phyloP scores from a whole-genome alignment of 176 grass and related monocot species.

The Pharus latifolius region DNA sequence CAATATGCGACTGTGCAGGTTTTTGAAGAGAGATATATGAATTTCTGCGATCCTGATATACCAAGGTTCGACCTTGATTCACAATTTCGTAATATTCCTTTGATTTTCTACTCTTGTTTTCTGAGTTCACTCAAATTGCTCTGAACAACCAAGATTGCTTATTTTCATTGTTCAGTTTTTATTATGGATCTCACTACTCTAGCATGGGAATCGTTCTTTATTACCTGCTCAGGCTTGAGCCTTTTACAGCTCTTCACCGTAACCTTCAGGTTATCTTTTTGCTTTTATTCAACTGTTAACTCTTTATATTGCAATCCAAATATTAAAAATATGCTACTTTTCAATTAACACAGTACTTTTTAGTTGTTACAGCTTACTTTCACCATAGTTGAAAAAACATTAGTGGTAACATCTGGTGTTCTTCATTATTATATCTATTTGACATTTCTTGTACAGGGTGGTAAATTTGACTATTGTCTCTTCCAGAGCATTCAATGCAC shows the following conservation, averaged over 20 bases:
- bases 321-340: too few relatives aligned
- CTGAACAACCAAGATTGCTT: not conserved
- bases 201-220: slow-evolving; percentile 99
- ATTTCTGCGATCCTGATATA: slow-evolving; percentile 96
- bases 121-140: not conserved
- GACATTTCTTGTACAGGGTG: slow-evolving; percentile 48
- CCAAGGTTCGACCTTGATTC: slow-evolving; percentile 56
- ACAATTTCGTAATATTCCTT: not conserved
- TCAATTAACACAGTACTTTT: too few relatives aligned
- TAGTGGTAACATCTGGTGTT: too few relatives aligned
- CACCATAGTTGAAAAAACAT: not conserved
- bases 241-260: slow-evolving; percentile 47
- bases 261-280: slow-evolving; percentile 40
- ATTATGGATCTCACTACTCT: slow-evolving; percentile 99
- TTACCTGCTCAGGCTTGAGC: slow-evolving; percentile 89
- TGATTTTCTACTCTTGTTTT: not conserved
- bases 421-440: too few relatives aligned
- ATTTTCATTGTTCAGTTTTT: slow-evolving; percentile 60
- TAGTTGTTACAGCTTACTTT: not conserved
- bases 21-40: slow-evolving; percentile 95
- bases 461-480: slow-evolving; percentile 95
- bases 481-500: slow-evolving; percentile 92
- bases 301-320: too few relatives aligned
- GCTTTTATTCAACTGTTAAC: too few relatives aligned
- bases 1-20: slow-evolving; percentile 41